phyloP scores from a whole-genome alignment of 2,329 filamentous ascomycete species.

The Zopfia rhizophila region DNA sequence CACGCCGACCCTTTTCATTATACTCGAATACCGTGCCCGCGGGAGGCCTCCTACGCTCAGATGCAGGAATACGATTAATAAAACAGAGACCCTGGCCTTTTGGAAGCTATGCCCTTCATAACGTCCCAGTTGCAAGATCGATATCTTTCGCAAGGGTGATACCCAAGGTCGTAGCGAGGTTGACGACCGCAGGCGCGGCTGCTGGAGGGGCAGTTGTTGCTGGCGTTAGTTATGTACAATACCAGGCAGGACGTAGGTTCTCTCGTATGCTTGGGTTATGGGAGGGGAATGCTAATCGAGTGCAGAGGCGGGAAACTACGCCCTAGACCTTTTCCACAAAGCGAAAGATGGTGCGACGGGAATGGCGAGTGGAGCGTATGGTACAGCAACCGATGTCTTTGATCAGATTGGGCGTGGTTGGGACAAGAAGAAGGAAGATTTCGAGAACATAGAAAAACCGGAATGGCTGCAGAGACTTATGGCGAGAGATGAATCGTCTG shows the following conservation, averaged over 20 bases:
- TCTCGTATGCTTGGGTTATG: constrained; percentile 59
- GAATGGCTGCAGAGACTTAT: constrained; percentile 83
- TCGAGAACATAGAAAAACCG: constrained; percentile 75
- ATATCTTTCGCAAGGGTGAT: constrained; percentile 76
- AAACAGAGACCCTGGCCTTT: constrained; percentile 76
- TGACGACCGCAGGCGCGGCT: constrained; percentile 86
- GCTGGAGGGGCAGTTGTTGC: constrained; percentile 90
- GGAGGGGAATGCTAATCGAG: constrained; percentile 50
- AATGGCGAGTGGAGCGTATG: constrained; percentile 76
- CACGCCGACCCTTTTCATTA: constrained; percentile 57
- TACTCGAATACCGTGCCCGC: constrained; percentile 43
- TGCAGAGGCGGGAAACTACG: constrained; percentile 78
- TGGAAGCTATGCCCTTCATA: constrained; percentile 83
- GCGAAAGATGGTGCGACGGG: constrained; percentile 76
- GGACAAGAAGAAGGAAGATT: constrained; percentile 82
- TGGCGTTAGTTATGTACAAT: constrained; percentile 91
- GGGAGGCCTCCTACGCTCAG: constrained; percentile 51
- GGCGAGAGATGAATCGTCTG: constrained; percentile 50
- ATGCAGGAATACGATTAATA: constrained; percentile 46
- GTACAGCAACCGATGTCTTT: constrained; percentile 77
- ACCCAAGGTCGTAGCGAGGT: constrained; percentile 90
- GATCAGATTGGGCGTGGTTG: constrained; percentile 83
- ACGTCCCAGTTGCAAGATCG: constrained; percentile 71
- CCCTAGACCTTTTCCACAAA: constrained; percentile 77
- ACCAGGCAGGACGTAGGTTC: constrained; percentile 93